Conservation (phyloP, 495 filamentous ascomycete genomes). For the Cercophora sp. region DNA sequence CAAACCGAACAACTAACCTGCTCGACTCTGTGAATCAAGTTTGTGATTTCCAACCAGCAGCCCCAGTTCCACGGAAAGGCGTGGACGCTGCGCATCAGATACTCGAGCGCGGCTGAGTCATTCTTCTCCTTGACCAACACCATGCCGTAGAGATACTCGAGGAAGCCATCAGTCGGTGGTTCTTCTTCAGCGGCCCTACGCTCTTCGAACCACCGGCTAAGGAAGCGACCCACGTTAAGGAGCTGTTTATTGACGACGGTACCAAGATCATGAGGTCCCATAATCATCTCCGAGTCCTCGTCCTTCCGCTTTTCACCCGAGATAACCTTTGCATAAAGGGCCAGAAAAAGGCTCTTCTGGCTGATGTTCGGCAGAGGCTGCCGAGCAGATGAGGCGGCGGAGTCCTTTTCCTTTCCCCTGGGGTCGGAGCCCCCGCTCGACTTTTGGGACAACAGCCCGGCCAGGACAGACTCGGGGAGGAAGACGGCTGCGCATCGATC, state of each 20-base stretch:
- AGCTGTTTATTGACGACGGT: conserved; percentile 80
- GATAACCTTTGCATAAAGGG: conserved; percentile 87
- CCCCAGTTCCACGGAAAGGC: conserved; percentile 93
- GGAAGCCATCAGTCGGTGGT: conserved; percentile 73
- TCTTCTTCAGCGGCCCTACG: conserved; percentile 57
- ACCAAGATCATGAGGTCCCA: conserved; percentile 87
- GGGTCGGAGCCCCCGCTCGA: conserved; percentile 43
- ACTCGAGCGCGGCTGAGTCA: conserved; percentile 73
- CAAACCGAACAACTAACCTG: conserved; percentile 54
- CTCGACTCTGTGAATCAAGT: conserved; percentile 69
- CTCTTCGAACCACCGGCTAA: conserved; percentile 73
- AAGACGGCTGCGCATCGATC: conserved; percentile 93
- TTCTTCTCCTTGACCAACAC: conserved; percentile 88
- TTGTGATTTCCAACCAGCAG: conserved; percentile 84
- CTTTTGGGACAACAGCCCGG: conserved; percentile 52
- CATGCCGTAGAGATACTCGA: conserved; percentile 87
- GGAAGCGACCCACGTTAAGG: conserved; percentile 61
- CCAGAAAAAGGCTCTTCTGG: conserved; percentile 88
- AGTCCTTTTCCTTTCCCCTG: conserved; percentile 49
- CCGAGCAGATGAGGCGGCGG: conserved; percentile 4
- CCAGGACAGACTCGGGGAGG: conserved; percentile 66
- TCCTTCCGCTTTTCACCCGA: conserved; percentile 94
- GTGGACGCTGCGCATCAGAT: conserved; percentile 79
- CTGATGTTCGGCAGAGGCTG: conserved; percentile 52
- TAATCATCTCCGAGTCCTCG: conserved; percentile 95